A percentile compares a stretch with the other conserved stretches of the same genome.
These are phyloP conservation scores for Debaryomyces tyrocola DNA, from an alignment of 805 yeast genomes.

Conservation along the genomic window DNA sequence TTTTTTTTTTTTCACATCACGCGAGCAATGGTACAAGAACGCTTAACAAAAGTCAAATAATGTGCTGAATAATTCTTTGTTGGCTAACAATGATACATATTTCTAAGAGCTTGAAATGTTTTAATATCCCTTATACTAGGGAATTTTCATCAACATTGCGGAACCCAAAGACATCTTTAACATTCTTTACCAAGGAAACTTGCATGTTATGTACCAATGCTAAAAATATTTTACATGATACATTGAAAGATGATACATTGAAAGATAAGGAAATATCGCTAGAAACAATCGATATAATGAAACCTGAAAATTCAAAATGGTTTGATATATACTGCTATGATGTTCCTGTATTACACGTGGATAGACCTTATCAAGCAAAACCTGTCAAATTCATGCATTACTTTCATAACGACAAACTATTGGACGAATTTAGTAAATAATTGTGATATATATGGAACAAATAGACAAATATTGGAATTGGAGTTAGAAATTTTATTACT, in stretches of 20 bases:
- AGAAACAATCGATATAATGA: conserved; percentile 55
- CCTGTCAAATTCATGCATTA: conserved; percentile 69
- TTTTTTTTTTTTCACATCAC: conserved; percentile 26
- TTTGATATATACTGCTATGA: conserved; percentile 75
- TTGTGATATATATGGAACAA: not conserved
- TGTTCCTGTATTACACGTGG: conserved; percentile 75
- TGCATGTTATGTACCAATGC: conserved; percentile 73
- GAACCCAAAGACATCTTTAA: conserved; percentile 25
- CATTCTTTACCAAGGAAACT: conserved; percentile 67
- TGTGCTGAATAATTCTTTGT: not conserved
- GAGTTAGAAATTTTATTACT: not conserved
- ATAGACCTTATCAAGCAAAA: conserved; percentile 44
- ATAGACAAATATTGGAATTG: not conserved
- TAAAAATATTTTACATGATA: conserved; percentile 45
- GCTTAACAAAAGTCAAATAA: not conserved
- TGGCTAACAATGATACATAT: not conserved
- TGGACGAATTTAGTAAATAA: conserved; percentile 44
- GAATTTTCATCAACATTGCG: not conserved
- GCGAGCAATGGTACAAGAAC: not conserved
- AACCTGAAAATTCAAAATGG: conserved; percentile 60
- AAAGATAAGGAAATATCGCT: conserved; percentile 29
- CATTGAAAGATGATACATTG: conserved; percentile 32
- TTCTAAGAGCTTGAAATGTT: not conserved
- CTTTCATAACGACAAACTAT: conserved; percentile 53
- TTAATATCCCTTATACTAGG: not conserved